Evolutionary conservation across 306 rosid genomes (phyloP).

Genomic region (barrel medic (Medicago truncatula)): DNA sequence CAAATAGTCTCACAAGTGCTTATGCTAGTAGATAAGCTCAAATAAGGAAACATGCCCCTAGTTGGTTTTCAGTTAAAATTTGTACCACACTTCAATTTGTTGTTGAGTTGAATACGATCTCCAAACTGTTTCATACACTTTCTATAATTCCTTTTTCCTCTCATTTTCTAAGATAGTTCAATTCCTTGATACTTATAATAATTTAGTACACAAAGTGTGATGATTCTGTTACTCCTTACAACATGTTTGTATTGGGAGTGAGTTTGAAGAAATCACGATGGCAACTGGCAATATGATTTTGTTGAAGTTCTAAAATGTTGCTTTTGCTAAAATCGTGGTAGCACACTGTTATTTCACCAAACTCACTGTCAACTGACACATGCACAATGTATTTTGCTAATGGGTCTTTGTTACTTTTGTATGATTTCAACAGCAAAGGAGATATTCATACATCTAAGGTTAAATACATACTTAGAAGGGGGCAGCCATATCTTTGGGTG

Average conservation of each 20-base stretch:
- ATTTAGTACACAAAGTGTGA: background rate
- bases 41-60: background rate
- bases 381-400: slow-evolving; percentile 3
- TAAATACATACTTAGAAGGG: slow-evolving; percentile 72
- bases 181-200: background rate
- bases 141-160: background rate
- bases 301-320: background rate
- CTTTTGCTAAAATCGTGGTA: background rate
- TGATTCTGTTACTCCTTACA: slow-evolving; percentile 2
- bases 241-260: background rate
- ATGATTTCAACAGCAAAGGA: slow-evolving; percentile 63
- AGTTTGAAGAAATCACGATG: background rate
- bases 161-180: background rate
- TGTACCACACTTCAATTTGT: background rate
- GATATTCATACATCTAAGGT: slow-evolving; percentile 74
- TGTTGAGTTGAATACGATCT: background rate
- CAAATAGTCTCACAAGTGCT: background rate
- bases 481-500: slow-evolving; percentile 91
- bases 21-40: background rate
- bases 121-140: background rate
- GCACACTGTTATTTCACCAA: background rate
- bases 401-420: slow-evolving; percentile 35
- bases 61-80: background rate
- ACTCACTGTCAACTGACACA: background rate
- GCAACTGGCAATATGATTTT: background rate